Evolutionary conservation across 768 basidiomycete species (phyloP), one percentile per base, ranked within the genome.

Genomic region (Hirschioporus abietinus): DNA sequence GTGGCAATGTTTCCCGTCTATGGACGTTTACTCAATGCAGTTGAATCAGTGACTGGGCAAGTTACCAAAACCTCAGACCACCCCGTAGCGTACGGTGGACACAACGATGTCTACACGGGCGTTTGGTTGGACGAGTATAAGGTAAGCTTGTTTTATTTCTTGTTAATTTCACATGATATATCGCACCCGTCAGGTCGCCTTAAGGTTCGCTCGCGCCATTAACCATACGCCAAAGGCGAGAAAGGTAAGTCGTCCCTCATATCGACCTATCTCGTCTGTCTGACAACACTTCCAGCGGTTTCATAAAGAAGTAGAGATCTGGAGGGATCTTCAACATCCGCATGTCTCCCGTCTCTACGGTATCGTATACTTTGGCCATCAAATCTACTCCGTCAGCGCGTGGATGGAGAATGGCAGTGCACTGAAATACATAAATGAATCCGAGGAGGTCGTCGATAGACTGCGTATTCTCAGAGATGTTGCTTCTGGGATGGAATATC

Each of bases 361-460:
- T 23, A 73, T 80, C 35, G 72, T 77, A 8, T 74, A 76, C 26
- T 72, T 79, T 34, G 76, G 72, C 18, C 73, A 73, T 24, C 71
- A 78, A 23, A 58, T 79, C 9, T 80, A 76, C 69, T 74, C 75
- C 20, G 80, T 83, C 65, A 80, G 78, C 57, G 81, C 82, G 5
- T 82, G 78, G 78, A 81, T 82, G 78, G 74, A 78, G 25, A 76
- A 82, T 65, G 79, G 80, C 12, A 79, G 80, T 23, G 76, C 77
- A 1, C 69, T 79, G 20, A 67, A 69, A 0, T 83, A 81, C 70
- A 66, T 82, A 18, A 71, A 72, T 26, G 69, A 67, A 57, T 67
- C 74, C 67, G 74, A 78, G 0, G 66, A 73, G 17, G 76, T 67
- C 7, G 12, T 52, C 42, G 77, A 82, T 63, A 77, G 79, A 7